Conservation (phyloP, 805 yeast species). For the Monosporozyma solicola region DNA sequence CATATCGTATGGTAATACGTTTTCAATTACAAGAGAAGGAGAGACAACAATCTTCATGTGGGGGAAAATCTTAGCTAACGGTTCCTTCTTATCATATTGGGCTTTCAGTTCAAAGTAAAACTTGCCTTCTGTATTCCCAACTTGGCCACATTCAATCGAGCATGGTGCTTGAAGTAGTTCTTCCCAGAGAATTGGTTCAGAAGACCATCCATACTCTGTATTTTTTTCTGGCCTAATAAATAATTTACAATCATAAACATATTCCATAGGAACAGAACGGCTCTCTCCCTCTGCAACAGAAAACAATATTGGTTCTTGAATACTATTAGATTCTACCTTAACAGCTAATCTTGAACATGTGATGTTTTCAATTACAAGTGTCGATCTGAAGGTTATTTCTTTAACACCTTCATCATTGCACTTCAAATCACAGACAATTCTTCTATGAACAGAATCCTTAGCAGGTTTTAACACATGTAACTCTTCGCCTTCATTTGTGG, state of each 20-base stretch:
- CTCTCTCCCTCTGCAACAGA: constrained; percentile 46
- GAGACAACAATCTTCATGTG: constrained; percentile 69
- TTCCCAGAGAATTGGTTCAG: constrained; percentile 56
- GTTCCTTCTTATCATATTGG: constrained; percentile 53
- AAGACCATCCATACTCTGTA: constrained; percentile 61
- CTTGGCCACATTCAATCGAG: constrained; percentile 52
- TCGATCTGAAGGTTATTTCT: constrained; percentile 65
- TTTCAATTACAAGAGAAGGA: constrained; percentile 81
- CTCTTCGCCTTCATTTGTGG: constrained; percentile 77
- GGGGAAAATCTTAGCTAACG: constrained; percentile 69
- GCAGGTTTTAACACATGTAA: constrained; percentile 60
- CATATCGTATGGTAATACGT: constrained; percentile 75
- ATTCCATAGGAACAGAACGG: constrained; percentile 65
- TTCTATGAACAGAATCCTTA: constrained; percentile 51
- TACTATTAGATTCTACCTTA: constrained; percentile 27
- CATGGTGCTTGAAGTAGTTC: constrained; percentile 40
- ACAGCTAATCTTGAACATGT: constrained; percentile 50
- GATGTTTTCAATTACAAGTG: constrained; percentile 59
- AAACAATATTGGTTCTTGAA: constrained; percentile 27
- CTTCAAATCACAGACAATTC: constrained; percentile 63
- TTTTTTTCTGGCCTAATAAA: constrained; percentile 51
- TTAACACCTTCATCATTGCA: constrained; percentile 74
- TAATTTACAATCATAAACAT: constrained; percentile 50
- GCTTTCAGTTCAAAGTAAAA: constrained; percentile 72
- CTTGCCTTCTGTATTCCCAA: constrained; percentile 32